Base-by-base conservation (phyloP, 306 rosid genomes). In the Castanea crenata region DNA sequence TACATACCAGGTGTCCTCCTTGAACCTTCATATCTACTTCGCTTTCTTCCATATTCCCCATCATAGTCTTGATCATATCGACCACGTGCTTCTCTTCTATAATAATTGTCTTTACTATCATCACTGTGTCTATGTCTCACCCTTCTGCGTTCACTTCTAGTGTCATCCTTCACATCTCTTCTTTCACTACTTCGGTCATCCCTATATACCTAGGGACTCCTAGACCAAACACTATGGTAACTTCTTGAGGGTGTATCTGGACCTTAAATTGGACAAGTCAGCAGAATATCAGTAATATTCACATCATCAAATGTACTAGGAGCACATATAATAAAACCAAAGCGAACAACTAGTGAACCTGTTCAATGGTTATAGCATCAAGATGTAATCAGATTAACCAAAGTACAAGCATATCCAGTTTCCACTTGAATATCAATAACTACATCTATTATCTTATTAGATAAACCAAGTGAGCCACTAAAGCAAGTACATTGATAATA, bases 1-100 rank as follows among this genome's bases (percentile, higher is more conserved):
- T 61, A 56, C 86, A 73, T 79, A 92, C 99, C 97, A 34, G 97
- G 91, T 52, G 91, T 89, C 88, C 95, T 87, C 79, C 87, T 88
- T 77, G 98, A 88, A 82, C 87, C 82, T 72, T 92, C 97, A 72
- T 89, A 84, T 92, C 93, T 89, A 81, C 79, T 82, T 75, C 89
- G 86, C 81, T 89, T 95, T 64, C 85, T 77, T 74, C 79, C 88
- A 80, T 77, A 35, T 74, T 79, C 87, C 74, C 92, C 88, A 63
- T 71, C 87, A 78, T 83, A 70, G 46, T 85, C 92, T 82, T 20
- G 83, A 73, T 87, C 94, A 79, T 91, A 85, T 79, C 92, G 88
- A 21, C 83, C 82, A 75, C 70, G 90, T 44, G 90, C 85, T 81
- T 85, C 92, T 86, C 90, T 89, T 81, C 90, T 89, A 71, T 76